Evolutionary conservation across 345 rosid species (phyloP).

Genomic region (Salix arbutifolia): DNA sequence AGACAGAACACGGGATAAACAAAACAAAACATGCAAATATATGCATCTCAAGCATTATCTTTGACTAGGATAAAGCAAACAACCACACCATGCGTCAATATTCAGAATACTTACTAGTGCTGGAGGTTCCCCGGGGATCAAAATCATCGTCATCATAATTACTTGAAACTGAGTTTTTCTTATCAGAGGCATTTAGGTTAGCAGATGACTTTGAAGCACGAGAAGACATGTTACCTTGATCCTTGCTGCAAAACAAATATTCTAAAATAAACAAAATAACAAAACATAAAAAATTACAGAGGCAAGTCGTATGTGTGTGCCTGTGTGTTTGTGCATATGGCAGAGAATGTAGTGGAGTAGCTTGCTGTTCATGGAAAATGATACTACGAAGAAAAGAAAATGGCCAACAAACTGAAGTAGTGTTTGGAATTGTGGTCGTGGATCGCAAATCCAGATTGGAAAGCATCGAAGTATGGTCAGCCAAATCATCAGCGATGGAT

Average conservation of each 20-base stretch:
- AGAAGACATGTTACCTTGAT: conserved; percentile 40
- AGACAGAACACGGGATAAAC: no score
- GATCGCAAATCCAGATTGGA: no score
- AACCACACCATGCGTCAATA: background rate
- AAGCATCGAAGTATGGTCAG: no score
- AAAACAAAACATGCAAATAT: background rate
- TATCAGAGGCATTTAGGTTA: conserved; percentile 36
- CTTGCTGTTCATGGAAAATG: background rate
- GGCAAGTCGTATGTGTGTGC: background rate
- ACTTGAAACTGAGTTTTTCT: conserved; percentile 41
- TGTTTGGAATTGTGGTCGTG: no score
- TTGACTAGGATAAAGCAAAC: background rate
- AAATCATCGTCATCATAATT: conserved; percentile 69
- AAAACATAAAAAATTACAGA: background rate
- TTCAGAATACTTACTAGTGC: conserved; percentile 52
- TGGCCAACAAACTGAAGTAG: background rate
- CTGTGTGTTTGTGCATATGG: no score
- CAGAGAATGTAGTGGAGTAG: background rate
- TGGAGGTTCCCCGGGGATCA: conserved; percentile 86
- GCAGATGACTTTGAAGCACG: conserved; percentile 41
- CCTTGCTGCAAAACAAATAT: conserved; percentile 50
- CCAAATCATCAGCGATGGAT: no score
- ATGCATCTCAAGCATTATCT: background rate
- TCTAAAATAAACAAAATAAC: background rate
- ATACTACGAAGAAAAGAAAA: background rate